These are phyloP conservation scores for Coemansia guatemalensis DNA, from an alignment of 192 early-diverging fungal species.

Conservation along the genomic window DNA sequence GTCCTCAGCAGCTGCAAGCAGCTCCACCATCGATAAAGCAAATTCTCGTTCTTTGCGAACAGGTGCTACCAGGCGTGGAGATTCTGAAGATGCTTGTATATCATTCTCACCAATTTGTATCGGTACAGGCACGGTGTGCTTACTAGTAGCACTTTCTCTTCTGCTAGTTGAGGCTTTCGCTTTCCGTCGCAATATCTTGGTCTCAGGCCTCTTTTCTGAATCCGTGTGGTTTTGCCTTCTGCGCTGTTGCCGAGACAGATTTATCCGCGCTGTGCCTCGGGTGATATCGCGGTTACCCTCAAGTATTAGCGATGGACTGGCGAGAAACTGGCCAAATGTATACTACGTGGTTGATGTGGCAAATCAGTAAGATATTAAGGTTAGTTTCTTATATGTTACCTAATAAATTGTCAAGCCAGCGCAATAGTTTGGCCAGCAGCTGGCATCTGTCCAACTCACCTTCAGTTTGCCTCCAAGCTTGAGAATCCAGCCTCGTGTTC, in stretches of 20 bases:
- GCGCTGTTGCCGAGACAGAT: slow-evolving; percentile 27
- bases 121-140: background rate
- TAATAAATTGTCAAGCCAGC: background rate
- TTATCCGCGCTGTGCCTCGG: slow-evolving; percentile 46
- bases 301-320: slow-evolving; percentile 43
- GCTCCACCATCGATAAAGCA: slow-evolving; percentile 10
- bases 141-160: background rate
- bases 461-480: slow-evolving; percentile 41
- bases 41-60: too few species aligned
- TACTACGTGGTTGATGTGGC: slow-evolving; percentile 21
- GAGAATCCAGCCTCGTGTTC: slow-evolving; percentile 41
- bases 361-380: background rate
- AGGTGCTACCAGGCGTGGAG: background rate
- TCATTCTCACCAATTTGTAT: background rate
- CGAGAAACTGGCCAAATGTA: slow-evolving; percentile 47
- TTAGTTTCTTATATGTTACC: background rate
- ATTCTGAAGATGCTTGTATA: background rate
- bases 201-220: background rate
- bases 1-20: slow-evolving; percentile 32
- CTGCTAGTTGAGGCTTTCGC: background rate
- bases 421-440: background rate
- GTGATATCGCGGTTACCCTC: slow-evolving; percentile 48
- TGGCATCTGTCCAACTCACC: slow-evolving; percentile 18
- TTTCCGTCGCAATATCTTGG: slow-evolving; percentile 7
- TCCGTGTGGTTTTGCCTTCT: background rate